Evolutionary conservation across 2,329 filamentous ascomycete genomes (phyloP).

Genomic region (Neopestalotiopsis sp.): DNA sequence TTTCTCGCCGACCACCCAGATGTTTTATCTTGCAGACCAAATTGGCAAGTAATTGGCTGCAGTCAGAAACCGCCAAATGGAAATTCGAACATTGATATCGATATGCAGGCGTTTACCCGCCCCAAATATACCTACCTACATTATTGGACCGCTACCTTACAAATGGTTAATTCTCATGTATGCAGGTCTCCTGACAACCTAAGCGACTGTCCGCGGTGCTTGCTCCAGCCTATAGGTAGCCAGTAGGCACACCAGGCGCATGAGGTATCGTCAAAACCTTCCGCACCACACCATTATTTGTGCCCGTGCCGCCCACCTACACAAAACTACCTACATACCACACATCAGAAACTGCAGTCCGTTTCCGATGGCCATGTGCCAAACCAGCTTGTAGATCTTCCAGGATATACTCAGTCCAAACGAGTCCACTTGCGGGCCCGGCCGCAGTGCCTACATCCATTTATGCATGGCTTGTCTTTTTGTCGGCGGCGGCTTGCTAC

Average conservation of each 20-base stretch:
- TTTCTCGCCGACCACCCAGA: too few relatives aligned
- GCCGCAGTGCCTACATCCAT: not conserved
- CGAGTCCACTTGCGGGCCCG: not conserved
- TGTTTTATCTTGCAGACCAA: too few relatives aligned
- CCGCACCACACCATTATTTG: not conserved
- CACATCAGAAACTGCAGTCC: not conserved
- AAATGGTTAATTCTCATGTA: not conserved
- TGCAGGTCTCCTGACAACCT: not conserved
- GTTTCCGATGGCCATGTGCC: constrained; percentile 1
- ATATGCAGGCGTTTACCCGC: not conserved
- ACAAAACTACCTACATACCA: not conserved
- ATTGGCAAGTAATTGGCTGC: too few relatives aligned
- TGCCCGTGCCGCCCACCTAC: not conserved
- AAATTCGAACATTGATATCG: too few relatives aligned
- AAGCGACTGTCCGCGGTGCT: not conserved
- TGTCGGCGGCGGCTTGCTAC: not conserved
- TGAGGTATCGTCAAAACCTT: not conserved
- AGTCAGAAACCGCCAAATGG: too few relatives aligned
- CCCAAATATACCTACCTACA: not conserved
- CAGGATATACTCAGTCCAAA: not conserved
- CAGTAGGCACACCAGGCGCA: not conserved
- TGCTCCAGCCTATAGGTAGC: not conserved
- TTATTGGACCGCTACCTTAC: too few relatives aligned
- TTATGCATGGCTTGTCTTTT: not conserved
- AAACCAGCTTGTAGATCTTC: not conserved